Conservation (phyloP, 176 grass and related monocot species). For the Tillandsia leiboldiana region DNA sequence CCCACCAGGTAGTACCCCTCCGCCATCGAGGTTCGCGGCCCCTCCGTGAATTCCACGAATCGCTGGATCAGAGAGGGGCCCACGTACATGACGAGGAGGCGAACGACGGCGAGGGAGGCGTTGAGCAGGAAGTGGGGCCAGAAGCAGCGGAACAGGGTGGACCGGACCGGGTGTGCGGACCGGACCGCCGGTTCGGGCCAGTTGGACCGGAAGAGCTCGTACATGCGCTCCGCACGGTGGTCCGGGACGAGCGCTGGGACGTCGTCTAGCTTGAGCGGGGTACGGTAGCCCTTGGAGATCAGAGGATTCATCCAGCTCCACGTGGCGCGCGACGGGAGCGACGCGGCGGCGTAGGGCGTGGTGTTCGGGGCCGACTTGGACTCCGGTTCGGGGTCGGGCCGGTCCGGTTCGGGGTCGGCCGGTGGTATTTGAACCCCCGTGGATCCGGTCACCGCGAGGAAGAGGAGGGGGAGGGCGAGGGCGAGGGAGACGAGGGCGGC, state of each 20-base stretch:
- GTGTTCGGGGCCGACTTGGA: conserved; percentile 8
- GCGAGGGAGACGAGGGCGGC: conserved; percentile 37
- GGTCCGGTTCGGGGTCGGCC: not conserved
- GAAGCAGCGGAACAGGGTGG: conserved; percentile 61
- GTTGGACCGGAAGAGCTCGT: conserved; percentile 38
- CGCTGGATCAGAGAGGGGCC: conserved; percentile 78
- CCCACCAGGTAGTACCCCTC: conserved; percentile 43
- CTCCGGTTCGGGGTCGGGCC: not conserved
- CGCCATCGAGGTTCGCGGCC: not conserved
- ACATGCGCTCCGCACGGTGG: conserved; percentile 70
- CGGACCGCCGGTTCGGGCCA: conserved; percentile 41
- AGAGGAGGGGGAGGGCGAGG: conserved; percentile 38
- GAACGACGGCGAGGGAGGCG: conserved; percentile 41
- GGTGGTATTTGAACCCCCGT: conserved; percentile 20
- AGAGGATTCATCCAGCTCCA: conserved; percentile 94
- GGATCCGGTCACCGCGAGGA: conserved; percentile 29
- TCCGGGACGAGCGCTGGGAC: conserved; percentile 44
- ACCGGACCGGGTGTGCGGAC: conserved; percentile 48
- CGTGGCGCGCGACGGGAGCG: conserved; percentile 40
- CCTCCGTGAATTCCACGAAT: conserved; percentile 54
- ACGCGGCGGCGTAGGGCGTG: conserved; percentile 50
- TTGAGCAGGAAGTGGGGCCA: conserved; percentile 60
- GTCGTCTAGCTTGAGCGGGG: conserved; percentile 45
- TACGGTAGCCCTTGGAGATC: conserved; percentile 40
- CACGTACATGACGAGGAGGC: conserved; percentile 78